These are phyloP conservation scores for Apiotrichum gracile DNA, from an alignment of 1,284 basidiomycete species.

Conservation along the genomic window DNA sequence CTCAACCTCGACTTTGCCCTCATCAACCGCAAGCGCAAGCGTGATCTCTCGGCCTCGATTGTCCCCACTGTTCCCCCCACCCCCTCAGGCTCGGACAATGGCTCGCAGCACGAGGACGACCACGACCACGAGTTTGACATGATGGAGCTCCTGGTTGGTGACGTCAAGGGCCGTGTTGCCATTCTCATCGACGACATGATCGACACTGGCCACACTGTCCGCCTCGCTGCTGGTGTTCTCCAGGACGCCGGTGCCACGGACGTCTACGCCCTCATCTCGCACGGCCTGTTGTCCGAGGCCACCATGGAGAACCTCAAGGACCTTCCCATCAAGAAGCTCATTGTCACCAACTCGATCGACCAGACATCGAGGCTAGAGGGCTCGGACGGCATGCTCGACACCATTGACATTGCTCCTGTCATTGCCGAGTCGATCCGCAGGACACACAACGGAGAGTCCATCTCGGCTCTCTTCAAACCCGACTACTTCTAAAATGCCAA, in stretches of 20 bases:
- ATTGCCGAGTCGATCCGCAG: slow-evolving; percentile 93
- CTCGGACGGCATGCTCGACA: slow-evolving; percentile 49
- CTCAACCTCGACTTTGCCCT: slow-evolving; percentile 94
- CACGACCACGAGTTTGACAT: slow-evolving; percentile 49
- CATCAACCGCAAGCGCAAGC: slow-evolving; percentile 77
- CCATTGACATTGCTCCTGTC: slow-evolving; percentile 79
- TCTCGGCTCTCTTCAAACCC: slow-evolving; percentile 41
- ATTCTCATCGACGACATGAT: slow-evolving; percentile 99
- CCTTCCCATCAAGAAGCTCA: slow-evolving; percentile 77
- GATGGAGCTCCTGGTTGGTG: slow-evolving; percentile 96
- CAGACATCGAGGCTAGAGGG: slow-evolving; percentile 54
- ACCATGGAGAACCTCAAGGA: slow-evolving; percentile 69
- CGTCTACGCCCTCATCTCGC: slow-evolving; percentile 84
- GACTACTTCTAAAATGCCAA: slow-evolving; percentile 20
- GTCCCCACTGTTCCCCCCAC: slow-evolving; percentile 45
- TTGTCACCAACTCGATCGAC: slow-evolving; percentile 77
- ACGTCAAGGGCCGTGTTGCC: slow-evolving; percentile 86
- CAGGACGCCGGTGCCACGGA: slow-evolving; percentile 81
- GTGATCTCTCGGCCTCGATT: slow-evolving; percentile 49
- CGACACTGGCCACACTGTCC: slow-evolving; percentile 85
- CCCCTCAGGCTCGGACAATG: slow-evolving; percentile 38
- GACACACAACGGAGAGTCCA: slow-evolving; percentile 76
- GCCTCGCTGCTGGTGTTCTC: slow-evolving; percentile 76
- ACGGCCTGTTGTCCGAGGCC: slow-evolving; percentile 82
- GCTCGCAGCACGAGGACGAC: slow-evolving; percentile 37